Evolutionary conservation across 2,329 filamentous ascomycete genomes (phyloP).

Genomic region (Cryphonectria carpinicola): DNA sequence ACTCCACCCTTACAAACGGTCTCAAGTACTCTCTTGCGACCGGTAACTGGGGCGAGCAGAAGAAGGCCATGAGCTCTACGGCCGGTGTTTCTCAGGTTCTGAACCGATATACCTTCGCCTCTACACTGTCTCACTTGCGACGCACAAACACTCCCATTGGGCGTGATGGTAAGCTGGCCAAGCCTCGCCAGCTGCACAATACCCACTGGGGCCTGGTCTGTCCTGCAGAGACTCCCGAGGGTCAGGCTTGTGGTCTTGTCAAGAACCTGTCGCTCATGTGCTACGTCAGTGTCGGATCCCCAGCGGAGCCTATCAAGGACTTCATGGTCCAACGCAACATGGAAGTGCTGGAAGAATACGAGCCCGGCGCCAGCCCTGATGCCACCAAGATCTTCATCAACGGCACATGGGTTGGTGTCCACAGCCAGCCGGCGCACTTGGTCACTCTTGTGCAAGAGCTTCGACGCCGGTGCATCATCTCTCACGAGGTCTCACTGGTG

Average conservation of each 20-base stretch:
- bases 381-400: slow-evolving; percentile 99
- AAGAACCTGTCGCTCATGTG: slow-evolving; percentile 99
- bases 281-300: slow-evolving; percentile 93
- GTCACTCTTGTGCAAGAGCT: slow-evolving; percentile 78
- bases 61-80: slow-evolving; percentile 93
- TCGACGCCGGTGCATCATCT: slow-evolving; percentile 80
- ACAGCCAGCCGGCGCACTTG: slow-evolving; percentile 84
- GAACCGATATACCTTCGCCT: slow-evolving; percentile 96
- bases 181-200: slow-evolving; percentile 96
- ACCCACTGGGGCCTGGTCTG: slow-evolving; percentile 98
- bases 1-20: slow-evolving; percentile 87
- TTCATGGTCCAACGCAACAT: slow-evolving; percentile 97
- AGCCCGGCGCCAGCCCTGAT: slow-evolving; percentile 80
- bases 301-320: slow-evolving; percentile 85
- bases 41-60: slow-evolving; percentile 99
- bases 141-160: slow-evolving; percentile 98
- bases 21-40: slow-evolving; percentile 96
- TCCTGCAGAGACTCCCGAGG: slow-evolving; percentile 96
- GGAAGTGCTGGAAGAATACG: slow-evolving; percentile 96
- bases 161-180: slow-evolving; percentile 96
- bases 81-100: slow-evolving; percentile 98
- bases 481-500: slow-evolving; percentile 91
- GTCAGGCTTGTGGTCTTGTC: slow-evolving; percentile 95
- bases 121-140: slow-evolving; percentile 93
- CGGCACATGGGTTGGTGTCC: slow-evolving; percentile 96